Evolutionary conservation across 257 asterid genomes (phyloP).

Genomic region (Ehretia macrophylla): DNA sequence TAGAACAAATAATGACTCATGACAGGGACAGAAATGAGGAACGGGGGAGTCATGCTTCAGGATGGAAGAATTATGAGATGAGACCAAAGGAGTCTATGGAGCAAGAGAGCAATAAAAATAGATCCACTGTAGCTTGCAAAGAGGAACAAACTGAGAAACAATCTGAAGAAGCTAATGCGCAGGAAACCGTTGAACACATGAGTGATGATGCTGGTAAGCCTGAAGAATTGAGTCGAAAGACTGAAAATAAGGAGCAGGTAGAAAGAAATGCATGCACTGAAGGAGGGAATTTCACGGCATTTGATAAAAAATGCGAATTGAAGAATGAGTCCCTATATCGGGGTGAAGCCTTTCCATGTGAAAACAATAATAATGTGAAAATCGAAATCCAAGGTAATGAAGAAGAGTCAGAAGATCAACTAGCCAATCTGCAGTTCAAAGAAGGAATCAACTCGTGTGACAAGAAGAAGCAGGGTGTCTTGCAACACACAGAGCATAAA

Average conservation of each 20-base stretch:
- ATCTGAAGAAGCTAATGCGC: constrained; percentile 21
- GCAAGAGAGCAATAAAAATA: constrained; percentile 14
- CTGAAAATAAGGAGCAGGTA: constrained; percentile 27
- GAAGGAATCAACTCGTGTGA: constrained; percentile 26
- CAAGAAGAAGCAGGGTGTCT: constrained; percentile 30
- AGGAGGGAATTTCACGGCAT: constrained; percentile 24
- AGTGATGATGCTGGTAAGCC: constrained; percentile 23
- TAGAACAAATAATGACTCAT: constrained; percentile 18
- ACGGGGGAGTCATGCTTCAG: constrained; percentile 21
- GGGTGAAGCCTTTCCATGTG: constrained; percentile 26
- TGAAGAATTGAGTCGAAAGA: constrained; percentile 27
- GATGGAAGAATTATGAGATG: constrained; percentile 18
- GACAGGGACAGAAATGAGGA: constrained; percentile 27
- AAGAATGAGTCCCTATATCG: constrained; percentile 21
- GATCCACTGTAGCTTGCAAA: constrained; percentile 4
- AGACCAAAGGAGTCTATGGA: constrained; percentile 21
- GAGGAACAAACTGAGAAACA: constrained; percentile 21
- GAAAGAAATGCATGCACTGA: constrained; percentile 26
- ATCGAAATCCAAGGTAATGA: constrained; percentile 19
- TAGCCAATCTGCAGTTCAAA: constrained; percentile 21
- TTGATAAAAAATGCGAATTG: constrained; percentile 20
- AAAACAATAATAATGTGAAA: constrained; percentile 26
- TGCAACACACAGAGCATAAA: constrained; percentile 18
- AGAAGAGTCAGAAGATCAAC: constrained; percentile 24
- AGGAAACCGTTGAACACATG: constrained; percentile 17